Evolutionary conservation across 2,329 filamentous ascomycete genomes (phyloP).

Genomic region (Botryotinia globosa): DNA sequence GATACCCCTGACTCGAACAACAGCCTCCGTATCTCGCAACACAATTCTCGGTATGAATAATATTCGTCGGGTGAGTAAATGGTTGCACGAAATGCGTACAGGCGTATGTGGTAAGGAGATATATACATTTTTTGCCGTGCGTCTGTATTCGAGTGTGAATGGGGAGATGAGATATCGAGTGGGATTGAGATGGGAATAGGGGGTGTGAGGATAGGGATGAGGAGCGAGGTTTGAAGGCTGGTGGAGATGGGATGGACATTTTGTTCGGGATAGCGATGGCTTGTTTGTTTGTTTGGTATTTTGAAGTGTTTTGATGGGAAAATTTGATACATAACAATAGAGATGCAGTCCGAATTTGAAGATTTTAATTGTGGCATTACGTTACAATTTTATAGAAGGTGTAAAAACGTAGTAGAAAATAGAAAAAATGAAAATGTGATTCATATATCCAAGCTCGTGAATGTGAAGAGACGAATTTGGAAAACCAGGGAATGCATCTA

Average conservation of each 20-base stretch:
- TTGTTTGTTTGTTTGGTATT: neutral
- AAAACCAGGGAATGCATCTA: neutral
- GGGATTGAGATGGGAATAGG: neutral
- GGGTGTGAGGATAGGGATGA: neutral
- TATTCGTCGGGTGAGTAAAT: neutral
- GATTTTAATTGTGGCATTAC: neutral
- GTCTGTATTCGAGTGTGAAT: neutral
- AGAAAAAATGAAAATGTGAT: neutral
- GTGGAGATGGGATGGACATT: neutral
- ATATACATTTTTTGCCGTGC: neutral
- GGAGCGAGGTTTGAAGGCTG: neutral
- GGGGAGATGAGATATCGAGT: neutral
- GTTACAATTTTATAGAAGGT: neutral
- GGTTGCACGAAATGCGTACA: neutral
- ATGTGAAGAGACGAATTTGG: neutral
- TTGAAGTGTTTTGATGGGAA: no score
- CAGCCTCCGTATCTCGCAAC: neutral
- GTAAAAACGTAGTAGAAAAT: neutral
- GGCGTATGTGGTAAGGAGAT: neutral
- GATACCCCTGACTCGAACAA: slow-evolving; percentile 4
- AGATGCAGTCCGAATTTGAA: no score
- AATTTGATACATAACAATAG: neutral
- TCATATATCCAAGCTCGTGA: neutral
- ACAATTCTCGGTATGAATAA: neutral
- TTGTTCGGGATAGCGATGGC: neutral